These are phyloP conservation scores for Aaosphaeria pasadenensis DNA, from an alignment of 2,329 filamentous ascomycete species.

Conservation along the genomic window DNA sequence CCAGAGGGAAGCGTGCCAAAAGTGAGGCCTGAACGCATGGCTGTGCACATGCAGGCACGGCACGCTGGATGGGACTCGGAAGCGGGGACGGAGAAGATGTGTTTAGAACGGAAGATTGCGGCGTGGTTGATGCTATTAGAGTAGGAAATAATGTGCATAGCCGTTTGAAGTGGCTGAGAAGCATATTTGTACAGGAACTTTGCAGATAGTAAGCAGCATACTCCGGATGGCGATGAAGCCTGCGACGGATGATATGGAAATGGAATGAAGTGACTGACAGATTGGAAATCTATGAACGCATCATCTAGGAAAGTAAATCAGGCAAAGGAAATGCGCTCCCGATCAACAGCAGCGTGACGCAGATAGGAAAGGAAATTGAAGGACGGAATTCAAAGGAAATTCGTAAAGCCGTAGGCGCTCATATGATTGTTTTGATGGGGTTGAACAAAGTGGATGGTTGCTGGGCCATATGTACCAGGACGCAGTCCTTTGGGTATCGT, in stretches of 20 bases:
- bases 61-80: conserved; percentile 24
- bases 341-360: conserved; percentile 33
- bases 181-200: conserved; percentile 39
- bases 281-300: conserved; percentile 23
- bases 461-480: conserved; percentile 35
- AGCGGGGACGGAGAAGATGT: conserved; percentile 7
- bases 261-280: conserved; percentile 10
- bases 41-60: conserved; percentile 35
- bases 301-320: conserved; percentile 24
- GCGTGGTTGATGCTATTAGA: conserved; percentile 28
- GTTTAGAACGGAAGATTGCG: conserved; percentile 6
- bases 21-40: conserved; percentile 33
- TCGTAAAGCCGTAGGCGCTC: conserved; percentile 32
- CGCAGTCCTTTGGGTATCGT: conserved; percentile 25
- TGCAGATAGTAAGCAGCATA: conserved; percentile 26
- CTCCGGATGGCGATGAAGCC: conserved; percentile 1
- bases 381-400: conserved; percentile 33
- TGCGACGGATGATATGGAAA: not conserved
- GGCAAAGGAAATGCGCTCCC: conserved; percentile 23
- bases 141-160: conserved; percentile 35
- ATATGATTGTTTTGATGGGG: conserved; percentile 30
- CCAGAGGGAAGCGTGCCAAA: conserved; percentile 29
- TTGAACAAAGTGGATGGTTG: conserved; percentile 25
- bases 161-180: conserved; percentile 35
- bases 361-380: conserved; percentile 37